Evolutionary conservation across 345 rosid genomes (phyloP).

Genomic region (Capsella bursapastoris): DNA sequence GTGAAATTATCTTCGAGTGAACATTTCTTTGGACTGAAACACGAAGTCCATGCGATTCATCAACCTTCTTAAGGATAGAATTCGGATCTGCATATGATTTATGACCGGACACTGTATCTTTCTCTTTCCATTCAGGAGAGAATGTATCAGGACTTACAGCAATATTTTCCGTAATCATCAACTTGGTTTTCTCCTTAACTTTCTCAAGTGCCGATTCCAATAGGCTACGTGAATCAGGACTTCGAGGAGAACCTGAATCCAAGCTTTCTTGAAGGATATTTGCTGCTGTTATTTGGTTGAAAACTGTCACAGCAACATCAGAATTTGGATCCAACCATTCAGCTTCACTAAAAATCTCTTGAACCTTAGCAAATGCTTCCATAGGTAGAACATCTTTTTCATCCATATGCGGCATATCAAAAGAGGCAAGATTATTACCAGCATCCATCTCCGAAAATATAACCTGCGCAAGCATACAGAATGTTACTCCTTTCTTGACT

Average conservation of each 20-base stretch:
- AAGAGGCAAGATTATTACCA: conserved; percentile 48
- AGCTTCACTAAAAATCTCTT: conserved; percentile 60
- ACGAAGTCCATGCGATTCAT: conserved; percentile 54
- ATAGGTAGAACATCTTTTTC: conserved; percentile 67
- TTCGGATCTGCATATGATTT: conserved; percentile 48
- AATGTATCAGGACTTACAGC: conserved; percentile 36
- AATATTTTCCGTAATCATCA: conserved; percentile 45
- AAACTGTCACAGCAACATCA: conserved; percentile 55
- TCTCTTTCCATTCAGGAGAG: conserved; percentile 43
- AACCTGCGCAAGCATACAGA: conserved; percentile 58
- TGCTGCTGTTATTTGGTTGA: conserved; percentile 58
- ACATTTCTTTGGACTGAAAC: conserved; percentile 56
- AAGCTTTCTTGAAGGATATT: conserved; percentile 54
- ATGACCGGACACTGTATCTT: conserved; percentile 32
- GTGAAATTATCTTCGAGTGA: conserved; percentile 66
- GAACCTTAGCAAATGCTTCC: conserved; percentile 74
- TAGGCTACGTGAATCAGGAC: conserved; percentile 46
- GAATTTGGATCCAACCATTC: conserved; percentile 64
- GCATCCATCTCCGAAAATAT: conserved; percentile 73
- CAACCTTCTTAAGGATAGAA: conserved; percentile 47
- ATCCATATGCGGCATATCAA: conserved; percentile 59
- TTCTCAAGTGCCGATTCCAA: conserved; percentile 50
- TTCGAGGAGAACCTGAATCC: conserved; percentile 50
- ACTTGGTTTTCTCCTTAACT: conserved; percentile 48
- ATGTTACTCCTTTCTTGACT: conserved; percentile 28